These are phyloP conservation scores for Arabidopsis arenosa DNA, from an alignment of 345 rosid species.

Conservation along the genomic window DNA sequence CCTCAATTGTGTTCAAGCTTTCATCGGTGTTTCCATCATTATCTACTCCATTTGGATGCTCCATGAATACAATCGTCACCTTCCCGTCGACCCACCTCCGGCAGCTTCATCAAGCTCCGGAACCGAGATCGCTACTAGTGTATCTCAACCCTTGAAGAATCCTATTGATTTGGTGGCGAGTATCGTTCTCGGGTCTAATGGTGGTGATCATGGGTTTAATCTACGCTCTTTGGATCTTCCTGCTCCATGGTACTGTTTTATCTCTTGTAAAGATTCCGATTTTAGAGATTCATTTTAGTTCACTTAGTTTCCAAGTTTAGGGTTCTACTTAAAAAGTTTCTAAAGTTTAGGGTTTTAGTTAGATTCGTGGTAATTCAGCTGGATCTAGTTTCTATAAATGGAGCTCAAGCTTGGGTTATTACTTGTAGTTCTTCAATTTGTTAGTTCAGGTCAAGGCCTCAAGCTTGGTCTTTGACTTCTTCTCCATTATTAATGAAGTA, in stretches of 20 bases:
- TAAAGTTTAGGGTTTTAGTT: background rate
- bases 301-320: background rate
- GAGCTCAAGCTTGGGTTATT: background rate
- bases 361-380: background rate
- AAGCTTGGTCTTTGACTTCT: background rate
- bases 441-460: slow-evolving; percentile 11
- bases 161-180: slow-evolving; percentile 44
- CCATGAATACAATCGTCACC: slow-evolving; percentile 67
- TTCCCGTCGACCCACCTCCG: slow-evolving; percentile 45
- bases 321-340: background rate
- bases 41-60: slow-evolving; percentile 91
- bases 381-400: background rate
- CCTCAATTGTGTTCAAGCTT: slow-evolving; percentile 73
- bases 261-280: background rate
- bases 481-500: background rate
- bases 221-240: slow-evolving; percentile 71
- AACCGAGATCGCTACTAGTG: slow-evolving; percentile 23
- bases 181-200: slow-evolving; percentile 49
- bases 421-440: slow-evolving; percentile 5
- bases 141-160: slow-evolving; percentile 38
- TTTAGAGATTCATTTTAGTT: background rate
- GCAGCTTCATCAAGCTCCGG: slow-evolving; percentile 33
- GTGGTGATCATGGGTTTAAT: slow-evolving; percentile 50
- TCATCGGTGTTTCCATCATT: slow-evolving; percentile 67
- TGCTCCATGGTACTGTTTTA: slow-evolving; percentile 70